Base-by-base conservation (phyloP, 495 filamentous ascomycete genomes). In the Elasticomyces elasticus region DNA sequence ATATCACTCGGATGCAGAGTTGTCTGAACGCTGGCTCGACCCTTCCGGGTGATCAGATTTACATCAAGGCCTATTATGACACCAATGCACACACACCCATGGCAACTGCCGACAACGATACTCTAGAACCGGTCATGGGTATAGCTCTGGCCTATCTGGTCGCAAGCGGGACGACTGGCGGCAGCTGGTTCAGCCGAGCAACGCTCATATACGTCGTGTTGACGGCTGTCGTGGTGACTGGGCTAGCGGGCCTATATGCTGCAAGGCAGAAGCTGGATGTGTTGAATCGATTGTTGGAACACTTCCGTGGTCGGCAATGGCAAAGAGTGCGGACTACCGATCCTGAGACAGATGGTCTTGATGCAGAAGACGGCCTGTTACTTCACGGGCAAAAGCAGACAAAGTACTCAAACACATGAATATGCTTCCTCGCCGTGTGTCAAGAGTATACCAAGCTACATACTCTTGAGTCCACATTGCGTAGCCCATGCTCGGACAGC, bases 51-150 rank as follows among this genome's bases (percentile, higher is more conserved):
- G 49, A 58, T 24, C 15, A 45, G 24, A 46, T 41, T 40, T 22
- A n/a, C 20, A 35, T 58, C 22, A 53, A 17, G 26, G 55, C 55
- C 4, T 41, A 53, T 22, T 58, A 58, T 27, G 48, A 58, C 37
- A 58, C 55, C 13, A 22, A n/a, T 4, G 22, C 20, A 40, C 48
- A 53, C 41, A 1, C 49, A 17, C 49, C 49, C 13, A 58, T 58
- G 55, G 27, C 26, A n/a, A n/a, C n/a, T 20, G 9, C 43, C 9
- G 30, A 53, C n/a, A 50, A 58, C 23, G 55, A 50, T 17, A 27
- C 55, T 10, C 37, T 58, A 9, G 37, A 51, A 15, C 55, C 55
- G 5, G 48, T 58, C 40, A 58, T 58, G 55, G 55, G 55, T 2
- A 58, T 58, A 9, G 48, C 55, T 9, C 26, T 58, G 15, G 37